These are phyloP conservation scores for Penicillium riverlandense DNA, from an alignment of 495 filamentous ascomycete genomes.

Conservation along the genomic window DNA sequence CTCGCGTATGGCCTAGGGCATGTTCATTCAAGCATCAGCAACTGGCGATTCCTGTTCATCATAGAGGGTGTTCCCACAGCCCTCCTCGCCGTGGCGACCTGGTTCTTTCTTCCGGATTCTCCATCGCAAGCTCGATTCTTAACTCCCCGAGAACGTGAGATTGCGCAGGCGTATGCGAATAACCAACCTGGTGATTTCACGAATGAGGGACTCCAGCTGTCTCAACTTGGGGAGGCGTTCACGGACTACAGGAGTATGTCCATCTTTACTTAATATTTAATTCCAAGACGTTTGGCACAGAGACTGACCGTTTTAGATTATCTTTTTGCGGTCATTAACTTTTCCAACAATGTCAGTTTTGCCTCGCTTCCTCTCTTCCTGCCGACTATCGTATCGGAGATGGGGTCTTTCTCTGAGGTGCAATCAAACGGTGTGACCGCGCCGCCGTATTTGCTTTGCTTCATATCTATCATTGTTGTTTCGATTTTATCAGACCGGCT, in stretches of 20 bases:
- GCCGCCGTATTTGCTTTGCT: conserved; percentile 25
- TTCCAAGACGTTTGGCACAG: too few species aligned
- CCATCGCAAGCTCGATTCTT: conserved; percentile 17
- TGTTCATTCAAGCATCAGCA: conserved; percentile 10
- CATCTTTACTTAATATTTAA: too few species aligned
- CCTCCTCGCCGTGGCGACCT: conserved; percentile 3
- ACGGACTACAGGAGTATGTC: conserved; percentile 14
- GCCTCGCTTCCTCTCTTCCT: conserved; percentile 24
- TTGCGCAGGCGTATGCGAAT: conserved; percentile 9
- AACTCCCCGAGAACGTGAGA: conserved; percentile 12
- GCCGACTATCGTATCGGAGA: conserved; percentile 23
- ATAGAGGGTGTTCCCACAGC: conserved; percentile 16
- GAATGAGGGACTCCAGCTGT: conserved; percentile 11
- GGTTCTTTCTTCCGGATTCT: conserved; percentile 11
- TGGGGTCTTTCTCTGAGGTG: conserved; percentile 19
- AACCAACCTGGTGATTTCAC: conserved; percentile 15
- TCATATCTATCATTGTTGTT: conserved; percentile 9
- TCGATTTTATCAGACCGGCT: conserved; percentile 17
- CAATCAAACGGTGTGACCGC: conserved; percentile 25
- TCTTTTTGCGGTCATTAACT: conserved; percentile 19
- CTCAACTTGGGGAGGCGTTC: conserved; percentile 10
- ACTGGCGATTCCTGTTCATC: conserved; percentile 34
- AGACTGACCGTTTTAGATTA: conserved; percentile 4
- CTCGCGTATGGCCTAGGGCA: conserved; percentile 12
- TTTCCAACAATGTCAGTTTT: conserved; percentile 22